Percentiles rank a stretch among this genome's conserved stretches.
phyloP scores from a whole-genome alignment of 305 asterid genomes.

The Fraxinus sp. region DNA sequence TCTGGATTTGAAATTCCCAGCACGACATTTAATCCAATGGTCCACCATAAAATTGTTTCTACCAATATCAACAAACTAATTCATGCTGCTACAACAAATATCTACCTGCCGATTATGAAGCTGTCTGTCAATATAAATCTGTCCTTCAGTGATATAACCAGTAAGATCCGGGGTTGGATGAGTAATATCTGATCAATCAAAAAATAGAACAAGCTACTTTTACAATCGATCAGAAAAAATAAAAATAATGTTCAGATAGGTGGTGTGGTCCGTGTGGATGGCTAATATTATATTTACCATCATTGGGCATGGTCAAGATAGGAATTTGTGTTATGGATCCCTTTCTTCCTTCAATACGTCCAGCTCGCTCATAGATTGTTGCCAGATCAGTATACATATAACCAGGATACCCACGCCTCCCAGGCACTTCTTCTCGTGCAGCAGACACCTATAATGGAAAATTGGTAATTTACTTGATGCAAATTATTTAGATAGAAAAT shows the following conservation, averaged over 20 bases:
- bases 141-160: conserved; percentile 98
- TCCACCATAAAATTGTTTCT: background rate
- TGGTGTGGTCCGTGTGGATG: background rate
- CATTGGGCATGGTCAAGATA: conserved; percentile 91
- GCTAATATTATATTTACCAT: conserved; percentile 45
- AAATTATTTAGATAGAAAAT: background rate
- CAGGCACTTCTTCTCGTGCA: conserved; percentile 98
- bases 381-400: conserved; percentile 92
- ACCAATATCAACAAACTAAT: conserved; percentile 2
- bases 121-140: conserved; percentile 94
- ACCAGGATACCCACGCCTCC: conserved; percentile 92
- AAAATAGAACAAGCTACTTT: conserved; percentile 18
- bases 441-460: conserved; percentile 74
- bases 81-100: conserved; percentile 17
- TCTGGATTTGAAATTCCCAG: background rate
- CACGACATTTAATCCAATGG: background rate
- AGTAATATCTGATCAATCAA: conserved; percentile 73
- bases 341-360: conserved; percentile 87
- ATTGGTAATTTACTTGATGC: conserved; percentile 8
- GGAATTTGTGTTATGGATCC: conserved; percentile 68
- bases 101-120: conserved; percentile 91
- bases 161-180: conserved; percentile 99
- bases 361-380: conserved; percentile 90
- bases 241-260: conserved; percentile 3
- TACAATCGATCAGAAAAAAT: background rate